Conservation (phyloP, 2,329 filamentous ascomycete species). For the Diaporthe aspalathi region DNA sequence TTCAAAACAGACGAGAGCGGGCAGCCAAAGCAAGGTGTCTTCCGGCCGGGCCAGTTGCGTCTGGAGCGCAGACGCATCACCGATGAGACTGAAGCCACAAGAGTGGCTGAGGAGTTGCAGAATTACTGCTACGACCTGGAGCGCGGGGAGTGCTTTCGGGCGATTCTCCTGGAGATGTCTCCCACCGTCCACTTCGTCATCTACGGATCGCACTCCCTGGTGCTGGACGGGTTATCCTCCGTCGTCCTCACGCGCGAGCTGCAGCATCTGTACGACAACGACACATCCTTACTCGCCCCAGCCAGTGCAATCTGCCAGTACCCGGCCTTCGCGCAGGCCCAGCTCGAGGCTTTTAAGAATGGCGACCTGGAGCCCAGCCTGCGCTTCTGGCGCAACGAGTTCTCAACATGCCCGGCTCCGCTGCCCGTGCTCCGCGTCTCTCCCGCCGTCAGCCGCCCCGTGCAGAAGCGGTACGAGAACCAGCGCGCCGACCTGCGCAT, state of each 20-base stretch:
- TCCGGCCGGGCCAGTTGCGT: neutral
- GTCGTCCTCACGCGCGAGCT: slow-evolving; percentile 3
- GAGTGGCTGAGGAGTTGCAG: neutral
- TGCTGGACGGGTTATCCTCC: neutral
- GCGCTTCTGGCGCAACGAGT: neutral
- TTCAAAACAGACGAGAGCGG: slow-evolving; percentile 3
- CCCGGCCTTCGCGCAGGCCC: neutral
- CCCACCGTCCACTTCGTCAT: slow-evolving; percentile 8
- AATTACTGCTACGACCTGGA: slow-evolving; percentile 3
- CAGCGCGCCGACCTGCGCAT: slow-evolving; percentile 3
- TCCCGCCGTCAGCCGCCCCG: neutral
- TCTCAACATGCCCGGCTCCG: neutral
- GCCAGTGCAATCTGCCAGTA: neutral
- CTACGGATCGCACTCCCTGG: slow-evolving; percentile 1
- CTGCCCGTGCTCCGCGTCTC: neutral
- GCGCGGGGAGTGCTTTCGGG: neutral
- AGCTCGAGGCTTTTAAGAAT: neutral
- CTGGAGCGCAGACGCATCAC: neutral
- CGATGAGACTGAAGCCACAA: neutral
- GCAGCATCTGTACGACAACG: slow-evolving; percentile 6
- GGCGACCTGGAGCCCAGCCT: neutral
- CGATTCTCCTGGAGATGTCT: neutral
- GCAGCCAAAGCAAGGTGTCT: neutral
- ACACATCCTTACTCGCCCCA: neutral
- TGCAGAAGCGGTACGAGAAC: slow-evolving; percentile 11